phyloP scores from a whole-genome alignment of 306 rosid species.

The Corylus heterophylla region DNA sequence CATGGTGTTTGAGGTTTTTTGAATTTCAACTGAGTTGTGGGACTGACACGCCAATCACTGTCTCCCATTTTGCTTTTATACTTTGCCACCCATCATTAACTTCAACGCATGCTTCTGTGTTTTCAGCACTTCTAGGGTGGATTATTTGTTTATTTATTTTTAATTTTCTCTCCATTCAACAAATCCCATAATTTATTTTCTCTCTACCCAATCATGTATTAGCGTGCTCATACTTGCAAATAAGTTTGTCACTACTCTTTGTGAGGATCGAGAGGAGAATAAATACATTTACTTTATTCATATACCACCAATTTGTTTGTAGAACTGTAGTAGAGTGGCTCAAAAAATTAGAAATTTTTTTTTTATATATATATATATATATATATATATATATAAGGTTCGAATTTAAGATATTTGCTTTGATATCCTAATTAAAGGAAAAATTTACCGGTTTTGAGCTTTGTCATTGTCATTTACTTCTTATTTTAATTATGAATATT shows the following conservation, averaged over 20 bases:
- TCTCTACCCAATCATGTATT: conserved; percentile 34
- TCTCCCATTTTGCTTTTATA: conserved; percentile 42
- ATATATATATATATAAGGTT: no score
- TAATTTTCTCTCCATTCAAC: not conserved
- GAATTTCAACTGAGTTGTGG: conserved; percentile 33
- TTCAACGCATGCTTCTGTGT: conserved; percentile 58
- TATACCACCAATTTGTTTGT: not conserved
- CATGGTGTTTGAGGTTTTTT: conserved; percentile 59
- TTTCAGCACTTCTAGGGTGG: conserved; percentile 42
- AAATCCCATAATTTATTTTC: not conserved
- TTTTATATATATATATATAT: no score
- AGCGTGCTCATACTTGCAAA: conserved; percentile 23
- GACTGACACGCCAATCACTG: conserved; percentile 53
- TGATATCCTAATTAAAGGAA: no score
- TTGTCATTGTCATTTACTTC: no score
- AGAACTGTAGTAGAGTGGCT: no score
- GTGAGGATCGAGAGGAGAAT: conserved; percentile 7
- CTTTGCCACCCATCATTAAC: conserved; percentile 53
- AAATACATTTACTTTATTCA: not conserved
- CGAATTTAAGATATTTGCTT: no score
- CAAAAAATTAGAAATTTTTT: no score
- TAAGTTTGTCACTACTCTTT: conserved; percentile 14
- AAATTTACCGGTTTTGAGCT: no score
- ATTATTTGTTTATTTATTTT: not conserved
- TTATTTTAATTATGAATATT: no score